Percentiles rank a stretch among this genome's conserved stretches.
Conservation (phyloP, 441 rosid genomes). For the Codiaeum variegatum region DNA sequence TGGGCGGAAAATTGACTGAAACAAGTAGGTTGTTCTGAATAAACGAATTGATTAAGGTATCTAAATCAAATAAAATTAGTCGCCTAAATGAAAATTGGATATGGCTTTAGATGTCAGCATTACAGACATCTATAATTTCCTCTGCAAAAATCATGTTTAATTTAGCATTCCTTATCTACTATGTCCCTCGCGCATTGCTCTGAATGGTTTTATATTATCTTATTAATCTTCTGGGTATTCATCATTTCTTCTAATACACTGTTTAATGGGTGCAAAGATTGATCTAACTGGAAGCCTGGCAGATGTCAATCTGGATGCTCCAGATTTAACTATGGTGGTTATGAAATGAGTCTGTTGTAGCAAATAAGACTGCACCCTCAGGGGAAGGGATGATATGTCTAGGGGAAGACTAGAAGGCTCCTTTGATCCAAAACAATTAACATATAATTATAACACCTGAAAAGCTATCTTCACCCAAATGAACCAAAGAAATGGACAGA, state of each 20-base stretch:
- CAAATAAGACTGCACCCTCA: conserved; percentile 14
- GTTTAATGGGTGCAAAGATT: conserved; percentile 2
- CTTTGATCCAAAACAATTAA: conserved; percentile 10
- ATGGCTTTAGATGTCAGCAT: not conserved
- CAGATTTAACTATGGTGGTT: conserved; percentile 7
- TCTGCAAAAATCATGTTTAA: not conserved
- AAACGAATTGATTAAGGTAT: not conserved
- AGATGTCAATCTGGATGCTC: conserved; percentile 4
- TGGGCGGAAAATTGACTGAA: not conserved
- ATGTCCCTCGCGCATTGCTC: not conserved
- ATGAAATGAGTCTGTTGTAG: conserved; percentile 15
- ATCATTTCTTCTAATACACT: not conserved
- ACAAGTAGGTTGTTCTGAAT: not conserved
- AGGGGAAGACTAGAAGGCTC: conserved; percentile 12
- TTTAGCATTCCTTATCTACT: not conserved
- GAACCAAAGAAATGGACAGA: conserved; percentile 24
- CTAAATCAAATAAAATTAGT: not conserved
- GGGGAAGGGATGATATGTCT: conserved; percentile 8
- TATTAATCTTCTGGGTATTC: not conserved
- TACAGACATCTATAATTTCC: not conserved
- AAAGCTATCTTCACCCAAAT: conserved; percentile 14
- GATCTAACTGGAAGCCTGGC: conserved; percentile 13
- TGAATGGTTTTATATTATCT: not conserved
- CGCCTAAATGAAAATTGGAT: not conserved
- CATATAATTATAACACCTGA: conserved; percentile 2